phyloP scores from a whole-genome alignment of 352 stramenopile genomes.

The Phytophthora foliorum region DNA sequence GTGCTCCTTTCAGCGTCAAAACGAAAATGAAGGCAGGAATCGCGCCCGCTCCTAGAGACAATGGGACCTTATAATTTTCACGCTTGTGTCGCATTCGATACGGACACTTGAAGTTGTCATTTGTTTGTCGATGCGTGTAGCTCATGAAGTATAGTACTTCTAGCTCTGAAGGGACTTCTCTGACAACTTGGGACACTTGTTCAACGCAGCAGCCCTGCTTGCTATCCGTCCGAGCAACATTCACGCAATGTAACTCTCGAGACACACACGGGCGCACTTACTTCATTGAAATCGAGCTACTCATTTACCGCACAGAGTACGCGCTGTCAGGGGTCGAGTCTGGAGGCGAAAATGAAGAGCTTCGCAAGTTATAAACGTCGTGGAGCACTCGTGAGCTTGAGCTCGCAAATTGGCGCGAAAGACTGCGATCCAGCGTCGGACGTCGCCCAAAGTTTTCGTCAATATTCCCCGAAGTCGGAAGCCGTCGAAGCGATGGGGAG shows the following conservation, averaged over 20 bases:
- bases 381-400: slow-evolving; percentile 28
- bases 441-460: slow-evolving; percentile 11
- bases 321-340: slow-evolving; percentile 13
- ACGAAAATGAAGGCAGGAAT: not conserved
- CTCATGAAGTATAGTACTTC: too few relatives aligned
- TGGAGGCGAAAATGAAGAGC: not conserved
- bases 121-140: too few relatives aligned
- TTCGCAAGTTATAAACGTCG: slow-evolving; percentile 26
- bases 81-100: too few relatives aligned
- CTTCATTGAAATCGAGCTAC: not conserved
- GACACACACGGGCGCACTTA: too few relatives aligned
- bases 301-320: slow-evolving; percentile 6
- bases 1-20: not conserved
- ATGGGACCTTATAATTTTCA: too few relatives aligned
- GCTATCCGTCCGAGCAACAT: too few relatives aligned
- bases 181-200: not conserved
- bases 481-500: slow-evolving; percentile 14
- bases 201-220: too few relatives aligned
- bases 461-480: slow-evolving; percentile 2
- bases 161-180: too few relatives aligned
- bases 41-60: too few relatives aligned
- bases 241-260: too few relatives aligned
- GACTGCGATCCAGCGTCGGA: not conserved
- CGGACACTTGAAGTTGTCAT: too few relatives aligned
- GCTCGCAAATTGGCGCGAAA: slow-evolving; percentile 14